A percentile compares a stretch with the other conserved stretches of the same genome.
These are phyloP conservation scores for Penicillium sclerotiorum DNA, from an alignment of 2,329 filamentous ascomycete species.

Conservation along the genomic window DNA sequence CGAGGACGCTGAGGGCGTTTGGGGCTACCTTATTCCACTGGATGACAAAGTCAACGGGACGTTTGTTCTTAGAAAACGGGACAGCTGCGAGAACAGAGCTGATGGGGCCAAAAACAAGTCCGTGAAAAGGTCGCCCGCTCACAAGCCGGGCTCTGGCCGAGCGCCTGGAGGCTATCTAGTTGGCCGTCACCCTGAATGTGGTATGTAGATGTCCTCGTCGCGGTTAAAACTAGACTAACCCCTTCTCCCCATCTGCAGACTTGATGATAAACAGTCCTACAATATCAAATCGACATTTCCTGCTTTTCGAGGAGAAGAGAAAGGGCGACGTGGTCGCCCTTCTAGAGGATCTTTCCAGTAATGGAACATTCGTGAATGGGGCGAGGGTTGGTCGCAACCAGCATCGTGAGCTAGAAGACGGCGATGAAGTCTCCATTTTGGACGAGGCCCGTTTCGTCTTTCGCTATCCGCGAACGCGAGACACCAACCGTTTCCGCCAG, in stretches of 20 bases:
- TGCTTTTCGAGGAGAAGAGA: constrained; percentile 59
- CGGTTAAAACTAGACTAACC: no score
- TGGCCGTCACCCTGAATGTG: constrained; percentile 90
- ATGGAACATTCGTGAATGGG: constrained; percentile 96
- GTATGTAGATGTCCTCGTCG: constrained; percentile 54
- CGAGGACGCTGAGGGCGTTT: constrained; percentile 82
- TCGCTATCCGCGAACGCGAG: constrained; percentile 76
- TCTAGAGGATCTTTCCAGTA: constrained; percentile 90
- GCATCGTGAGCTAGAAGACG: constrained; percentile 80
- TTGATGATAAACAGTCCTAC: constrained; percentile 74
- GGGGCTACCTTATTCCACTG: constrained; percentile 90
- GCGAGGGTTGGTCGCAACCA: constrained; percentile 89
- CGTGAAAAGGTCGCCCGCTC: constrained; percentile 48
- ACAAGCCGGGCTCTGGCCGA: constrained; percentile 58
- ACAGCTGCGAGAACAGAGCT: constrained; percentile 62
- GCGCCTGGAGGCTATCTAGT: constrained; percentile 85
- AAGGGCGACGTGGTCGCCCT: constrained; percentile 66
- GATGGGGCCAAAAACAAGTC: constrained; percentile 32
- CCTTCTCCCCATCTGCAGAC: constrained; percentile 60
- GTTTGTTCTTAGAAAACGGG: constrained; percentile 75
- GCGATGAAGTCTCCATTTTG: constrained; percentile 86
- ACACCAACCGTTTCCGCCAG: constrained; percentile 77
- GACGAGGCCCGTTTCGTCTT: constrained; percentile 88
- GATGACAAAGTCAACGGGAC: constrained; percentile 69
- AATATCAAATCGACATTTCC: constrained; percentile 76